These are phyloP conservation scores for Syncephalastrum racemosum DNA, from an alignment of 371 early-diverging fungal genomes.

Conservation along the genomic window DNA sequence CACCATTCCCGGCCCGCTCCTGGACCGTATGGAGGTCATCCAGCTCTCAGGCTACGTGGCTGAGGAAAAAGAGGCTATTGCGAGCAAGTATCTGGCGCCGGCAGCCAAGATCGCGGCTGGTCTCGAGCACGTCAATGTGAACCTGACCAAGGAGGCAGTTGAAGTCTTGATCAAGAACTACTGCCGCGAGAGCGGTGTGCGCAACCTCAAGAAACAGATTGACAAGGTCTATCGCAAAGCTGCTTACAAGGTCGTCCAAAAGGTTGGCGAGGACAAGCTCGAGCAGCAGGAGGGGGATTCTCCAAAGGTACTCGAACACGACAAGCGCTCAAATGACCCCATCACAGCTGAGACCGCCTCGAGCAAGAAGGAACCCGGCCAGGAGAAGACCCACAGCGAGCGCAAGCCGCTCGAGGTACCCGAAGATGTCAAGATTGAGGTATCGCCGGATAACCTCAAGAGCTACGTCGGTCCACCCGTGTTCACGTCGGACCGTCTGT, in stretches of 20 bases:
- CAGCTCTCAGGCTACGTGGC: constrained; percentile 94
- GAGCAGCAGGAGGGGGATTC: constrained; percentile 17
- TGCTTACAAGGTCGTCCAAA: constrained; percentile 83
- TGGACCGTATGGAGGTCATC: constrained; percentile 98
- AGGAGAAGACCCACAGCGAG: constrained; percentile 21
- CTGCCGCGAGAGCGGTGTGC: constrained; percentile 96
- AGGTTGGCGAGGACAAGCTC: constrained; percentile 47
- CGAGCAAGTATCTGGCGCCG: constrained; percentile 86
- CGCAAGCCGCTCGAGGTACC: constrained; percentile 57
- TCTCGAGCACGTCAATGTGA: constrained; percentile 71
- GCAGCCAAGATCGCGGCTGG: constrained; percentile 80
- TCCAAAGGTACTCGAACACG: constrained; percentile 7
- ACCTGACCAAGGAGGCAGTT: constrained; percentile 74
- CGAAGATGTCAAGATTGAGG: constrained; percentile 56
- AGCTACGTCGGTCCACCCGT: constrained; percentile 93
- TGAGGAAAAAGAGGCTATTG: constrained; percentile 97
- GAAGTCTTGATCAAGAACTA: constrained; percentile 85
- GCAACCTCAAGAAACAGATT: constrained; percentile 96
- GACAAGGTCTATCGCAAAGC: constrained; percentile 97
- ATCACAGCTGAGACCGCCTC: constrained; percentile 6
- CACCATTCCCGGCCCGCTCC: constrained; percentile 94
- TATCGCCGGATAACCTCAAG: constrained; percentile 71
- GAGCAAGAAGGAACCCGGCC: constrained; percentile 24
- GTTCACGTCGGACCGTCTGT: constrained; percentile 88
- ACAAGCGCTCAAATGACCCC: constrained; percentile 14